phyloP scores from a whole-genome alignment of 164 flowering plant genomes.

The Magnolia kwangsiensis region DNA sequence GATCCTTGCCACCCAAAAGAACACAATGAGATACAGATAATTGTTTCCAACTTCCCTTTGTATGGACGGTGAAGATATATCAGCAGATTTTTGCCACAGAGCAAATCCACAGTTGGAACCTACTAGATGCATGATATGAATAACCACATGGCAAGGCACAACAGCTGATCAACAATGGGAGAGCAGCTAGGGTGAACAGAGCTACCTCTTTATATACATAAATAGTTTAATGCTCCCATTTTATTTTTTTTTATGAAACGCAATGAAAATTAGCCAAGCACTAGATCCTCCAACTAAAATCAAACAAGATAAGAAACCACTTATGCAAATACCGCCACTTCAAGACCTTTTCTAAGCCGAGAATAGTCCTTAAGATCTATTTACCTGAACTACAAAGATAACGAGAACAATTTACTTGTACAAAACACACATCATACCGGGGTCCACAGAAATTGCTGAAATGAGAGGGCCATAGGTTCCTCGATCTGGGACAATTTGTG shows the following conservation, averaged over 20 bases:
- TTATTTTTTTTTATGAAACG: not conserved
- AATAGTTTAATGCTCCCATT: not conserved
- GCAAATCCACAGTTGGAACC: no score
- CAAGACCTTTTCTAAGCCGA: not conserved
- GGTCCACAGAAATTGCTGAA: constrained; percentile 39
- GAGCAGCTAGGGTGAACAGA: no score
- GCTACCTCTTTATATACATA: not conserved
- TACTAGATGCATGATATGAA: no score
- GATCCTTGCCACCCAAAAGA: no score
- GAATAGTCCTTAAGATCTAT: not conserved
- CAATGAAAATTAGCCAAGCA: not conserved
- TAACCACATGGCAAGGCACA: no score
- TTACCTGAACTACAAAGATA: no score
- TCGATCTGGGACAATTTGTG: constrained; percentile 28
- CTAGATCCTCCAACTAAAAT: not conserved
- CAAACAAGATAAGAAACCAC: not conserved
- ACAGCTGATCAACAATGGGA: no score
- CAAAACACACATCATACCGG: constrained; percentile 20
- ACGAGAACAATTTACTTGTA: not conserved
- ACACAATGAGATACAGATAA: no score
- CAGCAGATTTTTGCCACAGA: no score
- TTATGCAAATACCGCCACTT: not conserved
- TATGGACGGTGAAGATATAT: no score
- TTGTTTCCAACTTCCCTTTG: no score
- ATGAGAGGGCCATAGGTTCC: constrained; percentile 52